A percentile compares a stretch with the other conserved stretches of the same genome.
Evolutionary conservation across 1,284 basidiomycete genomes (phyloP).

Genomic region (Microbotryomycetes sp.): DNA sequence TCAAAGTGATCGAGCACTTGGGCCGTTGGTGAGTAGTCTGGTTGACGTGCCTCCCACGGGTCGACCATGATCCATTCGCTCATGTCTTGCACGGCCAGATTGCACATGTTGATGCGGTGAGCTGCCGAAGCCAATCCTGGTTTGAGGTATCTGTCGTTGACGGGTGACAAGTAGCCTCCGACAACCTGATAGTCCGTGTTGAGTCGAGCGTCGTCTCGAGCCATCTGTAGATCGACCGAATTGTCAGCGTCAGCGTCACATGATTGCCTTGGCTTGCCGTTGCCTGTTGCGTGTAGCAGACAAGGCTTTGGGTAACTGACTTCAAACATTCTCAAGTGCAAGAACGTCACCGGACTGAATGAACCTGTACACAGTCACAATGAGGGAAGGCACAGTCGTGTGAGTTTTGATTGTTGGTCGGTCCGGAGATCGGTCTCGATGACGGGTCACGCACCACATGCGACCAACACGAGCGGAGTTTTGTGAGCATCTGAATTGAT

Average conservation of each 20-base stretch:
- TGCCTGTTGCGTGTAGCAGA: background rate
- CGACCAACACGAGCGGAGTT: conserved; percentile 40
- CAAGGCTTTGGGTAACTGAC: conserved; percentile 4
- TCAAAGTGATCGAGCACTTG: conserved; percentile 41
- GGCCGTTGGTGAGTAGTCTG: conserved; percentile 38
- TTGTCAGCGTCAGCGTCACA: background rate
- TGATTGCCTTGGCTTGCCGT: background rate
- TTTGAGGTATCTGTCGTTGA: conserved; percentile 40
- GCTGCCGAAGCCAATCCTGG: conserved; percentile 35
- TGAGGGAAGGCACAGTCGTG: background rate
- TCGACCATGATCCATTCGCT: conserved; percentile 40
- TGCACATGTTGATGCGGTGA: conserved; percentile 40
- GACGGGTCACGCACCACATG: conserved; percentile 29
- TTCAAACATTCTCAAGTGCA: conserved; percentile 42
- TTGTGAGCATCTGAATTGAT: conserved; percentile 16
- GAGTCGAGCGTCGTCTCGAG: conserved; percentile 35
- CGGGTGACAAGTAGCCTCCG: conserved; percentile 39
- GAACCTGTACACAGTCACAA: conserved; percentile 9
- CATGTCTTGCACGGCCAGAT: conserved; percentile 34
- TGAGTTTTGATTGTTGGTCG: background rate
- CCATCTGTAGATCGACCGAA: conserved; percentile 19
- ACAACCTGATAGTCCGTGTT: conserved; percentile 37
- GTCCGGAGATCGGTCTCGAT: no score
- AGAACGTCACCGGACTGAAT: conserved; percentile 39
- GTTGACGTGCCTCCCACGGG: conserved; percentile 38